These are phyloP conservation scores for Termitomyces sp. DNA, from an alignment of 768 basidiomycete species.

Conservation along the genomic window DNA sequence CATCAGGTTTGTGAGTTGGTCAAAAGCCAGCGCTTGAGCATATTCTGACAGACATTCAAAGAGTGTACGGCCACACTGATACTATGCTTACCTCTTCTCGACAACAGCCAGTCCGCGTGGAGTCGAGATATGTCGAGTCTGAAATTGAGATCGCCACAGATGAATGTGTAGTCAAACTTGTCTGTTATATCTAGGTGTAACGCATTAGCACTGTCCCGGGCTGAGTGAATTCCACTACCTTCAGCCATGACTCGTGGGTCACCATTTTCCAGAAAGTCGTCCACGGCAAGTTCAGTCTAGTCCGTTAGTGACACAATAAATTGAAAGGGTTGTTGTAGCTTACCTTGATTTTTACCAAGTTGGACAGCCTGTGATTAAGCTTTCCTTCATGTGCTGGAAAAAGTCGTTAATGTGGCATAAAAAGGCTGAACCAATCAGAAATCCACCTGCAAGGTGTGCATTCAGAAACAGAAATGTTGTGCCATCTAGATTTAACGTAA, in stretches of 20 bases:
- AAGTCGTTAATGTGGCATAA: neutral
- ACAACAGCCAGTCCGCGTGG: slow-evolving; percentile 93
- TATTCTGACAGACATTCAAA: slow-evolving; percentile 49
- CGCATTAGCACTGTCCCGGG: neutral
- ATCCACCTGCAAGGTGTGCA: slow-evolving; percentile 81
- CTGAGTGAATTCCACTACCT: slow-evolving; percentile 35
- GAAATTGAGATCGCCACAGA: slow-evolving; percentile 92
- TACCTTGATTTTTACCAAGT: slow-evolving; percentile 87
- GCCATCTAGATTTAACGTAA: slow-evolving; percentile 78
- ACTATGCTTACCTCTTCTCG: slow-evolving; percentile 53
- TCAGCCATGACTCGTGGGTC: slow-evolving; percentile 67
- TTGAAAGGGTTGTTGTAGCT: neutral
- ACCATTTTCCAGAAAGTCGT: slow-evolving; percentile 62
- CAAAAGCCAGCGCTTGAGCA: slow-evolving; percentile 80
- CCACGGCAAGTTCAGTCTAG: slow-evolving; percentile 70
- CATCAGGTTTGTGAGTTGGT: slow-evolving; percentile 83
- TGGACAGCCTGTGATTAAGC: slow-evolving; percentile 73
- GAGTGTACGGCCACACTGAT: neutral
- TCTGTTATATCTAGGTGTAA: slow-evolving; percentile 65
- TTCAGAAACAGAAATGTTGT: slow-evolving; percentile 86
- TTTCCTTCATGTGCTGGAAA: slow-evolving; percentile 68
- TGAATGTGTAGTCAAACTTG: slow-evolving; percentile 83
- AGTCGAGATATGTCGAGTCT: slow-evolving; percentile 82
- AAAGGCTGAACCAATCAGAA: neutral
- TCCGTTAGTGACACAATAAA: neutral